Evolutionary conservation across 139 green algal species (phyloP).

Genomic region (Zygnema circumcarinatum): DNA sequence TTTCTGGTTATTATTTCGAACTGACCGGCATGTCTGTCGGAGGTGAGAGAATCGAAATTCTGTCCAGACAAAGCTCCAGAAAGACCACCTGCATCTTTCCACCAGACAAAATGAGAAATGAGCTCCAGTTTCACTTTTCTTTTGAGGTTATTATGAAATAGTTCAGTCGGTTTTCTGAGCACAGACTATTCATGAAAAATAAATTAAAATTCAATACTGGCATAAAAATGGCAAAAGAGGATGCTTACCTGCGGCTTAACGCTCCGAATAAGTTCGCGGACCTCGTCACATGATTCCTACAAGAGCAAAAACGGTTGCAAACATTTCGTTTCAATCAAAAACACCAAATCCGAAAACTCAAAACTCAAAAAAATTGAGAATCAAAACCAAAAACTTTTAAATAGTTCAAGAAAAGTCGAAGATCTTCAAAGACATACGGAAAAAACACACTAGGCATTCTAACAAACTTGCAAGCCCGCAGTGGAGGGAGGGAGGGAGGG

Average conservation of each 20-base stretch:
- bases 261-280: conserved; percentile 21
- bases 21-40: conserved; percentile 32
- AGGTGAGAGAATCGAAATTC: conserved; percentile 35
- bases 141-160: too few relatives aligned
- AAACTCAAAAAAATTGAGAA: too few relatives aligned
- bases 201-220: not conserved
- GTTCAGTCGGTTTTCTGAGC: not conserved
- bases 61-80: conserved; percentile 41
- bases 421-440: too few relatives aligned
- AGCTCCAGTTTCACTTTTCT: not conserved
- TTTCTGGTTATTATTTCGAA: too few relatives aligned
- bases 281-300: conserved; percentile 45
- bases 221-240: not conserved
- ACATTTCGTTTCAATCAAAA: too few relatives aligned
- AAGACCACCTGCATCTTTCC: conserved; percentile 37
- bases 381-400: too few relatives aligned
- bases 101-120: not conserved
- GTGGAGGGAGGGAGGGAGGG: too few relatives aligned
- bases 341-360: too few relatives aligned
- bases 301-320: too few relatives aligned
- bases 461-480: too few relatives aligned
- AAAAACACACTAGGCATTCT: too few relatives aligned
- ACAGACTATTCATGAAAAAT: not conserved
- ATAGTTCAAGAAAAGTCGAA: too few relatives aligned
- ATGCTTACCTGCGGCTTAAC: conserved; percentile 30